Evolutionary conservation across 2,329 filamentous ascomycete genomes (phyloP).

Genomic region (Aspergillus sp.): DNA sequence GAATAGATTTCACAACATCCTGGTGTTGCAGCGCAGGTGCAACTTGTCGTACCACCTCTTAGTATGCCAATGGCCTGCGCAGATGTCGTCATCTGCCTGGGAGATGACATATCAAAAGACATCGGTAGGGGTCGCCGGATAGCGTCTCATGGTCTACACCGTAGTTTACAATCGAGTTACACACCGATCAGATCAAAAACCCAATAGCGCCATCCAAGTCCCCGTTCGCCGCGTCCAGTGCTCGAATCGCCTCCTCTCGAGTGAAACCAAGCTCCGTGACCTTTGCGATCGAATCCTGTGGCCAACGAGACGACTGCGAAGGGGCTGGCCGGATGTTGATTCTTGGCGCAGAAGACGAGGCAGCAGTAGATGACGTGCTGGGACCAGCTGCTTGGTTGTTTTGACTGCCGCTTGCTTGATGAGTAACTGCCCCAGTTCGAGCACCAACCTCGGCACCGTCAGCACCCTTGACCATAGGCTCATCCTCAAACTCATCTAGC

Average conservation of each 20-base stretch:
- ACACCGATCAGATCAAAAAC: slow-evolving; percentile 55
- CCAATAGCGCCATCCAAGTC: slow-evolving; percentile 86
- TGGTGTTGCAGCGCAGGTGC: too few relatives aligned
- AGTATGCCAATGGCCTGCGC: too few relatives aligned
- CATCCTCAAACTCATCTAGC: slow-evolving; percentile 66
- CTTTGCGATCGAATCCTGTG: slow-evolving; percentile 66
- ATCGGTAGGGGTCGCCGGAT: too few relatives aligned
- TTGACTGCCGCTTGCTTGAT: slow-evolving; percentile 22
- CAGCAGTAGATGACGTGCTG: slow-evolving; percentile 11
- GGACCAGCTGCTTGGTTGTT: slow-evolving; percentile 8
- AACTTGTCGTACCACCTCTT: too few relatives aligned
- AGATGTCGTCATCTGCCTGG: too few relatives aligned
- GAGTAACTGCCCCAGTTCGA: slow-evolving; percentile 63
- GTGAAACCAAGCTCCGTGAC: slow-evolving; percentile 75
- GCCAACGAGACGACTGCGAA: slow-evolving; percentile 34
- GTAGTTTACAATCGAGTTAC: too few relatives aligned
- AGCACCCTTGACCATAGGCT: slow-evolving; percentile 79
- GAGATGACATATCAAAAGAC: too few relatives aligned
- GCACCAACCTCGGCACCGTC: slow-evolving; percentile 86
- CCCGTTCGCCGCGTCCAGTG: slow-evolving; percentile 75
- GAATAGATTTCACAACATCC: too few relatives aligned
- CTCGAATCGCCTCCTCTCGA: slow-evolving; percentile 69
- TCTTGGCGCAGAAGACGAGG: slow-evolving; percentile 14
- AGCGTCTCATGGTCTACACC: too few relatives aligned
- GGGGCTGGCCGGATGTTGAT: slow-evolving; percentile 24